phyloP scores from a whole-genome alignment of 2,329 filamentous ascomycete species.

The Colletotrichum orbiculare region DNA sequence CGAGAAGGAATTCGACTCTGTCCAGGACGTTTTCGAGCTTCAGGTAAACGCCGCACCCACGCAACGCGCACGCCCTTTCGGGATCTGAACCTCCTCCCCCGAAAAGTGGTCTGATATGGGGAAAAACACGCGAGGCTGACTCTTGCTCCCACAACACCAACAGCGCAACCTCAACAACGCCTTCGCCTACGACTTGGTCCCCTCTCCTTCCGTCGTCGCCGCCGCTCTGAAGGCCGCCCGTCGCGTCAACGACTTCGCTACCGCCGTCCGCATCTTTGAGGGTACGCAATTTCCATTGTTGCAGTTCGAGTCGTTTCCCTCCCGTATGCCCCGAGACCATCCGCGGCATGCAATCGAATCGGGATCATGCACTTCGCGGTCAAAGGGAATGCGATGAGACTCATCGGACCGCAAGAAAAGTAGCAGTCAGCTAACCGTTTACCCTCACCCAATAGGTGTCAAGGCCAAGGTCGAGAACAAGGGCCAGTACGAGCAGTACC shows the following conservation, averaged over 20 bases:
- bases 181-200: constrained; percentile 99
- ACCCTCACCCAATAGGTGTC: constrained; percentile 73
- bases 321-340: constrained; percentile 3
- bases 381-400: neutral
- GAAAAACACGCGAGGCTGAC: constrained; percentile 28
- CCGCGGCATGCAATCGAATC: constrained; percentile 6
- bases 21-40: constrained; percentile 99
- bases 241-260: constrained; percentile 98
- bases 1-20: constrained; percentile 98
- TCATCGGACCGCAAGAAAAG: neutral
- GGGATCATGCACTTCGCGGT: constrained; percentile 3
- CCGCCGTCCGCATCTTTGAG: constrained; percentile 98
- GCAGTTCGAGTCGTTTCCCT: neutral
- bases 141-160: constrained; percentile 18
- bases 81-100: constrained; percentile 28
- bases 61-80: constrained; percentile 4
- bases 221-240: constrained; percentile 94
- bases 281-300: constrained; percentile 66
- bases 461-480: constrained; percentile 99
- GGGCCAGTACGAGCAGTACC: constrained; percentile 95
- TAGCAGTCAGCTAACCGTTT: constrained; percentile 3
- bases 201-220: constrained; percentile 88
- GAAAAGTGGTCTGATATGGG: constrained; percentile 39
- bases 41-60: constrained; percentile 73
- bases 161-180: constrained; percentile 98